A percentile compares a stretch with the other conserved stretches of the same genome.
Conservation (phyloP, 305 asterid species). For the Fraxinus velutina region DNA sequence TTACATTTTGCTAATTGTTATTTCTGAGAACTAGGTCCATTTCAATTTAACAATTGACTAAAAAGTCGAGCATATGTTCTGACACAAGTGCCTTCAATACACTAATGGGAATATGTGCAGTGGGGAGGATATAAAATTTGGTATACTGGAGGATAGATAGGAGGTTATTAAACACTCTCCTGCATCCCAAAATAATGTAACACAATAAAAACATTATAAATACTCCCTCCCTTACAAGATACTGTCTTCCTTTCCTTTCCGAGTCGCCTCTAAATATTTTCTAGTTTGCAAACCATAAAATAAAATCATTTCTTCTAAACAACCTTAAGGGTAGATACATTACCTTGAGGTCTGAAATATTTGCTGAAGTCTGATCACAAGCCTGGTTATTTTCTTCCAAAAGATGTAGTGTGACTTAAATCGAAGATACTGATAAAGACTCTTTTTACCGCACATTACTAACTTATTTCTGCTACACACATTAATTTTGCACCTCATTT, state of each 20-base stretch:
- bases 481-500: neutral
- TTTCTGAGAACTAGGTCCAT: neutral
- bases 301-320: neutral
- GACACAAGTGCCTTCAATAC: neutral
- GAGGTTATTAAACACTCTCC: neutral
- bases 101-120: neutral
- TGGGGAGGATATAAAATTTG: neutral
- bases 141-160: neutral
- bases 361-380: neutral
- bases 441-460: neutral
- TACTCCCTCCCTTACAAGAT: neutral
- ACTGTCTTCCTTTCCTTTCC: neutral
- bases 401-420: neutral
- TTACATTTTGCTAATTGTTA: neutral
- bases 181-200: neutral
- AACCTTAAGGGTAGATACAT: neutral
- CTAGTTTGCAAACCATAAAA: neutral
- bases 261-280: neutral
- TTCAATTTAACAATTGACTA: neutral
- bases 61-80: neutral
- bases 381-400: slow-evolving; percentile 1
- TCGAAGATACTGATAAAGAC: neutral
- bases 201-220: neutral
- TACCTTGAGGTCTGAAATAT: neutral
- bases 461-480: neutral